Evolutionary conservation across 139 green algal species (phyloP), one percentile per base, ranked within the genome.

Genomic region (Volvox reticuliferus): DNA sequence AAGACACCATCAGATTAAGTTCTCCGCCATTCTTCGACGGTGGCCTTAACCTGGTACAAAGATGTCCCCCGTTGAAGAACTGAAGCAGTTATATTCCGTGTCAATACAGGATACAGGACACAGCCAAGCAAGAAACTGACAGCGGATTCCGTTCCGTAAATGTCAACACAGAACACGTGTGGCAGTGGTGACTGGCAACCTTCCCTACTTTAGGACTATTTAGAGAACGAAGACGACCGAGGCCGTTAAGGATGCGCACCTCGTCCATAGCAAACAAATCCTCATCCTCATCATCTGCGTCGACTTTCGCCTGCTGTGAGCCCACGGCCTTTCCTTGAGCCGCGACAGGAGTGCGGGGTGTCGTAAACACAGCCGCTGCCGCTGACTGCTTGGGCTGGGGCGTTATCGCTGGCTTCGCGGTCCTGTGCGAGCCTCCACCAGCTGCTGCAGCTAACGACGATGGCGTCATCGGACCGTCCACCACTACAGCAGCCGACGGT

Each of bases 181-280:
- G n/a, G n/a, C n/a, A n/a, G n/a, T n/a, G n/a, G n/a, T n/a, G n/a
- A n/a, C n/a, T n/a, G n/a, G n/a, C n/a, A 55, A 55, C 5, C 5
- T 55, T 55, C 44, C 9, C 44, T 14, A 55, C 44, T 55, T 55
- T 55, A 9, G 44, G 9, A 55, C 9, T 5, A 55, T 9, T 14
- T 5, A 14, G 44, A 55, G 5, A 55, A 55, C 5, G 44, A 55
- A 55, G 44, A 55, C 44, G 44, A 9, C 5, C 9, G 44, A 55
- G 44, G 44, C 44, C 9, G 44, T 55, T 55, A 14, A 55, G 44
- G 9, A 73, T 5, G 12, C 78, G 19, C 67, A 92, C 94, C 93
- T 97, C 96, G 55, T 97, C 95, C 91, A 97, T 95, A 14, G 95
- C 94, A 61, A 96, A 97, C 65, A 97, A 90, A 85, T 98, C 96